phyloP scores from a whole-genome alignment of 169 alveolate genomes.

The Plasmodium falciparum region DNA sequence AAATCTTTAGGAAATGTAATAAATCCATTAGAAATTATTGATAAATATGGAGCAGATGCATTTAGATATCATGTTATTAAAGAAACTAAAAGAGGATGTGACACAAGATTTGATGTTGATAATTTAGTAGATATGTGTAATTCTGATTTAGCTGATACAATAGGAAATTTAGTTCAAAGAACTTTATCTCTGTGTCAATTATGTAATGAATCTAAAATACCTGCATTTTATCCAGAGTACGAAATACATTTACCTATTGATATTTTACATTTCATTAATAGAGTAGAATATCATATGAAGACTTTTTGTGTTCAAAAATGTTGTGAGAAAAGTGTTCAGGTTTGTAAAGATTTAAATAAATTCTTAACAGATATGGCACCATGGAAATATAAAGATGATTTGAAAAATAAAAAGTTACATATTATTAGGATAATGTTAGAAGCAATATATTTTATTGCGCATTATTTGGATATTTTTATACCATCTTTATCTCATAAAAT shows the following conservation, averaged over 20 bases:
- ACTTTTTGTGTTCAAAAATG: constrained; percentile 81
- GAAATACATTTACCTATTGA: constrained; percentile 85
- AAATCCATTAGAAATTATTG: constrained; percentile 87
- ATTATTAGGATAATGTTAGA: constrained; percentile 91
- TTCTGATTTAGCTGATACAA: constrained; percentile 89
- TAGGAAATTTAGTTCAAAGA: constrained; percentile 89
- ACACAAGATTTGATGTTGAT: constrained; percentile 84
- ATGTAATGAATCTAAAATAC: constrained; percentile 86
- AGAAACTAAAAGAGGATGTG: constrained; percentile 85
- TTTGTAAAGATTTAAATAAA: constrained; percentile 88
- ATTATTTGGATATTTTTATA: constrained; percentile 89
- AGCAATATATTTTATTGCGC: constrained; percentile 91
- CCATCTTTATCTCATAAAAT: constrained; percentile 88
- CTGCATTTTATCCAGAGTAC: constrained; percentile 72
- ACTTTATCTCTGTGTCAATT: constrained; percentile 83
- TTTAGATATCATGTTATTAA: constrained; percentile 86
- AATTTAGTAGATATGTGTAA: constrained; percentile 86
- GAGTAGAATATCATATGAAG: constrained; percentile 74
- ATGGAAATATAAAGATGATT: constrained; percentile 85
- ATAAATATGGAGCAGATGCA: constrained; percentile 81
- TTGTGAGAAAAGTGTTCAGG: constrained; percentile 83
- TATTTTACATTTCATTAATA: constrained; percentile 79
- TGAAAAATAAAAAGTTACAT: constrained; percentile 79
- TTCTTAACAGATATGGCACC: constrained; percentile 92
- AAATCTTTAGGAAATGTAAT: constrained; percentile 93